Evolutionary conservation across 768 basidiomycete genomes (phyloP), one percentile per base, ranked within the genome.

Genomic region (Agrocybe praecox): DNA sequence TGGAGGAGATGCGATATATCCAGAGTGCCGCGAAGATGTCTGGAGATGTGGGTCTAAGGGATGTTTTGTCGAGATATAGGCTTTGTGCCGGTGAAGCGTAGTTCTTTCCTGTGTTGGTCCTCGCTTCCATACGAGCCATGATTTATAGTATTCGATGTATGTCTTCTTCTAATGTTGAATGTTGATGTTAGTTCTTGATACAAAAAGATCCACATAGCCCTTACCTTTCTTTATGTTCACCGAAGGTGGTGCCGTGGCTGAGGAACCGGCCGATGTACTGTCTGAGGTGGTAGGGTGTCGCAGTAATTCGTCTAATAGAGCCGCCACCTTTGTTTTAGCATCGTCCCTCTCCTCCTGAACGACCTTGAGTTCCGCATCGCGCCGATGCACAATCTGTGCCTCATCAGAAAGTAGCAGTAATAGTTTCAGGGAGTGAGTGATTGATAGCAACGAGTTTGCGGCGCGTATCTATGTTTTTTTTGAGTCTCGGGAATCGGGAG

Each of bases 391-490:
- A 47, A 91, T 88, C 61, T 93, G 90, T 10, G 88, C 85, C 69
- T 96, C 93, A 67, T 96, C 94, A 0, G 92, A 93, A 43, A 98
- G 81, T 4, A 98, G 79, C 15, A 96, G 78, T 24, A 96, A 75
- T 2, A 98, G 77, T 68, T 97, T 96, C 79, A 97, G 88, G 18
- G 94, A 93, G 68, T 98, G 95, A 0, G 90, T 90, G 57, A 96
- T 89, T 11, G 92, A 92, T n/a, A 96, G 80, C 51, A 97, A 74
- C 9, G 91, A 90, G 65, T 95, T 90, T 9, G 94, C 88, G 6
- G 94, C 87, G 49, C 89, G 86, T 64, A 97, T 90, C 87, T 91
- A 21, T 21, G 26, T 46, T 46, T 34, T 48, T 0, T 2, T 17
- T n/a, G n/a, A n/a, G n/a, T 21, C 8, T 33, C 49, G 46, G 43